Conservation (phyloP, 2,329 filamentous ascomycete species). For the Aspergillus aculeatus region DNA sequence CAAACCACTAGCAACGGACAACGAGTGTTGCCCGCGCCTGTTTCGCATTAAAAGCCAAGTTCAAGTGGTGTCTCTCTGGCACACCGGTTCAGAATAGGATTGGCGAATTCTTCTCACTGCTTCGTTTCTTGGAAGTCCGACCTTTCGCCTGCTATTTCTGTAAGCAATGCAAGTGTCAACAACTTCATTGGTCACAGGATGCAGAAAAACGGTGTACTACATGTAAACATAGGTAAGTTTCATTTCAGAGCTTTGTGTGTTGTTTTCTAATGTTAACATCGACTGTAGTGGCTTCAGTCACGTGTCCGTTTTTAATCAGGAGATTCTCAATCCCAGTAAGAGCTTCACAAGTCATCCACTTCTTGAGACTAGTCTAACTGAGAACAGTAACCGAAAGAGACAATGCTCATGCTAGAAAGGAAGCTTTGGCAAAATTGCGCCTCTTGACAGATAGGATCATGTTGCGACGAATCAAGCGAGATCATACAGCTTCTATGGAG, state of each 20-base stretch:
- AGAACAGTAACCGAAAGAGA: constrained; percentile 56
- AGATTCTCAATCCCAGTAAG: constrained; percentile 76
- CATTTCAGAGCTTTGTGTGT: constrained; percentile 9
- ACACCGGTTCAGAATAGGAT: constrained; percentile 97
- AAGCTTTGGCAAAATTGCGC: constrained; percentile 77
- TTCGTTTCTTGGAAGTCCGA: constrained; percentile 84
- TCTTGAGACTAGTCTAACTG: constrained; percentile 48
- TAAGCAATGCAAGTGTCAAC: constrained; percentile 77
- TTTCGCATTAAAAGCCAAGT: constrained; percentile 81
- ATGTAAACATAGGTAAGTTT: constrained; percentile 59
- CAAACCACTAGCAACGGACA: constrained; percentile 54
- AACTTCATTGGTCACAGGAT: constrained; percentile 79
- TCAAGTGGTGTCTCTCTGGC: constrained; percentile 94
- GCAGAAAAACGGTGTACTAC: constrained; percentile 67
- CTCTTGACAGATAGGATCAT: constrained; percentile 91
- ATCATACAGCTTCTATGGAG: constrained; percentile 93
- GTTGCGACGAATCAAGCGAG: constrained; percentile 89
- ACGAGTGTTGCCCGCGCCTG: constrained; percentile 94
- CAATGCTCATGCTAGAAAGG: constrained; percentile 55
- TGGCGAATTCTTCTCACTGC: constrained; percentile 91
- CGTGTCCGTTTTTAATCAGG: constrained; percentile 88
- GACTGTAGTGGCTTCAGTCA: constrained; percentile 57
- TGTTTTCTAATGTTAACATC: constrained; percentile 13
- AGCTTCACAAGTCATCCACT: background rate
- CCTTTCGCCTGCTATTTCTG: constrained; percentile 95